A percentile compares a stretch with the other conserved stretches of the same genome.
Conservation (phyloP, 495 filamentous ascomycete species). For the Stereocaulon alpinum region DNA sequence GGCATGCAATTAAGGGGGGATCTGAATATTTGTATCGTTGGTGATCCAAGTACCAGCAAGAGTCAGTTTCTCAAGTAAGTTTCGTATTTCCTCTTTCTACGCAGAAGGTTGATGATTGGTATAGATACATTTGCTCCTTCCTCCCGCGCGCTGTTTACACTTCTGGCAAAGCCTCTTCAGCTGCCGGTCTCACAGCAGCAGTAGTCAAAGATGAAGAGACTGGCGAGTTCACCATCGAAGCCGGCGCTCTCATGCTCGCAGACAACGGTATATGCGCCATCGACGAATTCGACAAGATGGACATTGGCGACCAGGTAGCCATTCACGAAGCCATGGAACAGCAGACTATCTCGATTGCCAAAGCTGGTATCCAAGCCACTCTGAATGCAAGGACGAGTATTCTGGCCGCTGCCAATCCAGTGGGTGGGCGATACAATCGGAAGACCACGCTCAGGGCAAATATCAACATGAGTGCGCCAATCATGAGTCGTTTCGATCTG, state of each 20-base stretch:
- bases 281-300: conserved; percentile 99
- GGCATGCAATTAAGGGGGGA: conserved; percentile 91
- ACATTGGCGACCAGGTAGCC: conserved; percentile 92
- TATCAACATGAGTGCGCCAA: conserved; percentile 96
- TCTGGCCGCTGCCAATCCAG: conserved; percentile 91
- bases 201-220: conserved; percentile 98
- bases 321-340: conserved; percentile 99
- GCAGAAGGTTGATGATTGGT: not conserved
- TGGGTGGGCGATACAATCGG: conserved; percentile 92
- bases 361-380: conserved; percentile 96
- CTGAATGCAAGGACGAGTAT: conserved; percentile 93
- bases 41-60: conserved; percentile 96
- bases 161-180: conserved; percentile 94
- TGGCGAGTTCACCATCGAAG: conserved; percentile 97
- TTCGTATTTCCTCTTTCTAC: too few relatives aligned
- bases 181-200: conserved; percentile 92
- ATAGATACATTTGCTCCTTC: conserved; percentile 80
- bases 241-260: conserved; percentile 94
- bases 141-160: conserved; percentile 95
- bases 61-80: conserved; percentile 88
- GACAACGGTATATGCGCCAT: conserved; percentile 97
- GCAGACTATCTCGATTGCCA: conserved; percentile 98
- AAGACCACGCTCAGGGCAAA: conserved; percentile 88
- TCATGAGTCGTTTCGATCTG: conserved; percentile 97
- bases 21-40: conserved; percentile 98